These are phyloP conservation scores for Botrytis paeoniae DNA, from an alignment of 2,329 filamentous ascomycete species.

Conservation along the genomic window DNA sequence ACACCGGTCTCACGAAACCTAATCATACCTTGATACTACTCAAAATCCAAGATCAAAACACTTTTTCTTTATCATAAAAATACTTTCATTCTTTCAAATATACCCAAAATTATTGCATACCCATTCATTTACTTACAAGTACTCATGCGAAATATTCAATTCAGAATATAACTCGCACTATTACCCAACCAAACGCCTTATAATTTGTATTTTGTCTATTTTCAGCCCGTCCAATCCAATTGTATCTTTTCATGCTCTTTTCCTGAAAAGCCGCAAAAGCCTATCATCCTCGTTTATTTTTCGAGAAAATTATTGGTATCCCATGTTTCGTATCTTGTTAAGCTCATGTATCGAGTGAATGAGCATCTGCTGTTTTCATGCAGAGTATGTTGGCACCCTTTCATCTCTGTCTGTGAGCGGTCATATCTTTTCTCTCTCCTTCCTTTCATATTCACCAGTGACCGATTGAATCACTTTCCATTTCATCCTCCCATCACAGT, in stretches of 20 bases:
- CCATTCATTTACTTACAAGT: neutral
- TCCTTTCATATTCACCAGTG: neutral
- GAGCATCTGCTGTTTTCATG: neutral
- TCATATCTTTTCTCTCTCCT: too few relatives aligned
- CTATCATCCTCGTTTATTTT: neutral
- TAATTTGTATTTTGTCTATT: neutral
- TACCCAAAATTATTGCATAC: neutral
- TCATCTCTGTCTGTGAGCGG: neutral
- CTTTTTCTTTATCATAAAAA: neutral
- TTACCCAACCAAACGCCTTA: neutral
- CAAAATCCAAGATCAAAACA: neutral
- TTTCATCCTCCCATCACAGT: neutral
- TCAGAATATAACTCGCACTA: neutral
- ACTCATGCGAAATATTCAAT: neutral
- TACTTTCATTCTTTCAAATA: neutral
- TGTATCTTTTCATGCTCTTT: neutral
- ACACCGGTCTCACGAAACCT: neutral
- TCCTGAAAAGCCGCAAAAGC: neutral
- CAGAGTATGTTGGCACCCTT: neutral
- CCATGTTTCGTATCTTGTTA: neutral
- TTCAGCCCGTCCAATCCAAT: too few relatives aligned
- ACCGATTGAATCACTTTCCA: too few relatives aligned
- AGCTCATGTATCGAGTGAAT: neutral
- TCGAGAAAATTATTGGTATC: neutral
- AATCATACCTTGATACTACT: neutral